A percentile compares a stretch with the other conserved stretches of the same genome.
These are phyloP conservation scores for Piloderma croceum DNA, from an alignment of 768 basidiomycete genomes.

Conservation along the genomic window DNA sequence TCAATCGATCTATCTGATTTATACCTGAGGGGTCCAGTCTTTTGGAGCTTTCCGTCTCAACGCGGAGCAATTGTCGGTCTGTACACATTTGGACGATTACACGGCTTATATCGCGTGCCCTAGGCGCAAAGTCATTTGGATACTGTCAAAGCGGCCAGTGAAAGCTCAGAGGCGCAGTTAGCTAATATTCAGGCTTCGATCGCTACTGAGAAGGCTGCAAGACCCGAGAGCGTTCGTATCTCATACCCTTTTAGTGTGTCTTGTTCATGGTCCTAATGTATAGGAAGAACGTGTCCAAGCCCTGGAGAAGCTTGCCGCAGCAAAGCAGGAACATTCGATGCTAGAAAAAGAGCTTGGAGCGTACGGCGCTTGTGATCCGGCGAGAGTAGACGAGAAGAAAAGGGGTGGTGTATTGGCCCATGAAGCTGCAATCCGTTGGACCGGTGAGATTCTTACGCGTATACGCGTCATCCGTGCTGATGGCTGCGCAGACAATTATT, in stretches of 20 bases:
- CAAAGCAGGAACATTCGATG: conserved; percentile 42
- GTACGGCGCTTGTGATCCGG: conserved; percentile 83
- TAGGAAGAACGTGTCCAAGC: conserved; percentile 55
- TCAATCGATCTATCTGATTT: conserved; percentile 16
- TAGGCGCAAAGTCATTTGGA: conserved; percentile 57
- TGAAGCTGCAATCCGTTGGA: conserved; percentile 84
- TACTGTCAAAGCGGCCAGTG: conserved; percentile 42
- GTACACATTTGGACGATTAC: conserved; percentile 2
- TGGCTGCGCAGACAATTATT: conserved; percentile 56
- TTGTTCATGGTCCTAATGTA: background rate
- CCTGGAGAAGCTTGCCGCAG: conserved; percentile 42
- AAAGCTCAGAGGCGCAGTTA: conserved; percentile 40
- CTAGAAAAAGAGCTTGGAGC: conserved; percentile 66
- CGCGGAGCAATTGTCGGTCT: conserved; percentile 63
- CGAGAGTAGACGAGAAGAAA: conserved; percentile 70
- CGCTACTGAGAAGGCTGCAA: conserved; percentile 44
- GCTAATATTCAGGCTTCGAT: conserved; percentile 43
- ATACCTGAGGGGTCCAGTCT: conserved; percentile 47
- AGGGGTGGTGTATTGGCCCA: conserved; percentile 70
- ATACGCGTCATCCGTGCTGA: background rate
- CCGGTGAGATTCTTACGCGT: conserved; percentile 49
- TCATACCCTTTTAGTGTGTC: background rate
- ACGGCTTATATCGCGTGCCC: conserved; percentile 2
- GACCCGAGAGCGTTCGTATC: conserved; percentile 51
- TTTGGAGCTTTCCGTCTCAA: conserved; percentile 94